These are phyloP conservation scores for Pseudozyma thailandica DNA, from an alignment of 1,284 basidiomycete genomes.

Conservation along the genomic window DNA sequence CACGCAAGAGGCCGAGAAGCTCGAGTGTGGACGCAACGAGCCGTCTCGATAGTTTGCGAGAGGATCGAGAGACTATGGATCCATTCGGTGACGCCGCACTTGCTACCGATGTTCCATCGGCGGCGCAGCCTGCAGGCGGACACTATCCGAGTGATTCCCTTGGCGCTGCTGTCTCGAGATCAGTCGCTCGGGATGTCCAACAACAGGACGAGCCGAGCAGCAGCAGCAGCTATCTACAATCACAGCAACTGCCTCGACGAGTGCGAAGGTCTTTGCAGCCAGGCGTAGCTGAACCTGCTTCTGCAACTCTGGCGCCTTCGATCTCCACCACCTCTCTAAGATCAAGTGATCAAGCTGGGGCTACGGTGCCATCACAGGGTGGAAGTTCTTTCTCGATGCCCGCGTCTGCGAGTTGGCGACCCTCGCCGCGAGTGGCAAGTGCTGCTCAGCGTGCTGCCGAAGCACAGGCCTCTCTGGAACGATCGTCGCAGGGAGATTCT, in stretches of 20 bases:
- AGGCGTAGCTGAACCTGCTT: slow-evolving; percentile 17
- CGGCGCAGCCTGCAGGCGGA: slow-evolving; percentile 9
- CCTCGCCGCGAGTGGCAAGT: slow-evolving; percentile 36
- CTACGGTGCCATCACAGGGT: too few species aligned
- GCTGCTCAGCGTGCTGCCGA: slow-evolving; percentile 34
- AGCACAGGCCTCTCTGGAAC: slow-evolving; percentile 21
- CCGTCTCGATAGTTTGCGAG: slow-evolving; percentile 36
- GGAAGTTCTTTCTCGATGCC: too few species aligned
- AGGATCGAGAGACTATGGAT: slow-evolving; percentile 20
- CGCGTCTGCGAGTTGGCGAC: slow-evolving; percentile 42
- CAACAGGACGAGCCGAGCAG: background rate
- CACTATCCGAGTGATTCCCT: slow-evolving; percentile 46
- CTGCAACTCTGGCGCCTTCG: slow-evolving; percentile 25
- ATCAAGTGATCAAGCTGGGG: too few species aligned
- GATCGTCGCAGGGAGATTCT: slow-evolving; percentile 4
- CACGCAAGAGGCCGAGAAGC: slow-evolving; percentile 29
- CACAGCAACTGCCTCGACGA: slow-evolving; percentile 22
- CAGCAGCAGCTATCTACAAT: slow-evolving; percentile 6
- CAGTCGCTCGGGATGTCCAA: slow-evolving; percentile 8
- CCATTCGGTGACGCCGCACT: slow-evolving; percentile 16
- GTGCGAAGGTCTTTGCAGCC: slow-evolving; percentile 33
- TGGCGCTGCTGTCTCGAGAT: slow-evolving; percentile 41
- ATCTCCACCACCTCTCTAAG: slow-evolving; percentile 20
- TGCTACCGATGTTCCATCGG: background rate
- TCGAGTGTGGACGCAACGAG: slow-evolving; percentile 19